Evolutionary conservation across 208 protist genomes (phyloP).

Genomic region (Blechomonas ayalai): DNA sequence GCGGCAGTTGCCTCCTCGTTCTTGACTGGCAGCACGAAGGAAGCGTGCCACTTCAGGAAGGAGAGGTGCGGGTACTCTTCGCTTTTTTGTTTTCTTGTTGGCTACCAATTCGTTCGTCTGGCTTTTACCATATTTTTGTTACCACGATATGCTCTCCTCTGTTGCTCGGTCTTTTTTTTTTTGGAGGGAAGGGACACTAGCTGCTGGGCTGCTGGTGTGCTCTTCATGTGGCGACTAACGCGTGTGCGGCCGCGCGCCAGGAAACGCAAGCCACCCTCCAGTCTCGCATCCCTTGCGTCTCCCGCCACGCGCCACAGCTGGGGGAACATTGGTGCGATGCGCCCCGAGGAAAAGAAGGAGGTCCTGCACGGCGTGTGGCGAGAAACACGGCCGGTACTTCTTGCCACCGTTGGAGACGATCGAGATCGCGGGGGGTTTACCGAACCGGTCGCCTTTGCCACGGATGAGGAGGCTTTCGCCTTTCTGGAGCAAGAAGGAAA

Average conservation of each 20-base stretch:
- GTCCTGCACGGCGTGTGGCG: constrained; percentile 48
- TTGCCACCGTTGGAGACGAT: constrained; percentile 27
- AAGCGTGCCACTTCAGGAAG: too few relatives aligned
- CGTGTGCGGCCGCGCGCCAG: too few relatives aligned
- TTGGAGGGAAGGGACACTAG: too few relatives aligned
- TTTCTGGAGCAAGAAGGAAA: constrained; percentile 44
- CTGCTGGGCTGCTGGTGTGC: too few relatives aligned
- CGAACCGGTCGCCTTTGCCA: constrained; percentile 26
- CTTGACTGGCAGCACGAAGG: too few relatives aligned
- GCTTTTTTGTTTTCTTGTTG: background rate
- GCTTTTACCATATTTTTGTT: background rate
- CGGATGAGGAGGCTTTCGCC: constrained; percentile 43
- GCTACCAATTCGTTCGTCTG: background rate
- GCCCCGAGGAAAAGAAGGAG: constrained; percentile 26
- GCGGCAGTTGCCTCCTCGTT: too few relatives aligned
- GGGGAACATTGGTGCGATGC: constrained; percentile 26
- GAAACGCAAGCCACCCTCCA: background rate
- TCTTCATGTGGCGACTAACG: too few relatives aligned
- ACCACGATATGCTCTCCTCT: background rate
- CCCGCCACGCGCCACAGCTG: constrained; percentile 22
- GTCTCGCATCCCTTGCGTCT: constrained; percentile 15
- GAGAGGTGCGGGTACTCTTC: background rate
- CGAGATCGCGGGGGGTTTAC: constrained; percentile 35
- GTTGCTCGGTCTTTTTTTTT: too few relatives aligned
- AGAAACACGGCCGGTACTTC: constrained; percentile 20